phyloP scores from a whole-genome alignment of 2,329 filamentous ascomycete species.

The Shiraia sp. region DNA sequence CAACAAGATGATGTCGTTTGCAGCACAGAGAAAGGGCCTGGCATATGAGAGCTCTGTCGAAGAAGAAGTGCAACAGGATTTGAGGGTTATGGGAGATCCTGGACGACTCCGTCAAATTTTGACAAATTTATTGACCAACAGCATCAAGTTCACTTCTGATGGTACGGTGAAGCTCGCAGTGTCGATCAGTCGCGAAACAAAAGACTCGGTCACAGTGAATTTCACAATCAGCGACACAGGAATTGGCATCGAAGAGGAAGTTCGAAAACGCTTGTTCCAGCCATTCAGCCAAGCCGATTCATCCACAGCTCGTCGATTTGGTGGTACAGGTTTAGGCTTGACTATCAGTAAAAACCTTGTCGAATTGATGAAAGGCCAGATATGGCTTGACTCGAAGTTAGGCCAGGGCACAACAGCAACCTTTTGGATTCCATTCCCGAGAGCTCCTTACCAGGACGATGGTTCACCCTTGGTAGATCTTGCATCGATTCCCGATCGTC shows the following conservation, averaged over 20 bases:
- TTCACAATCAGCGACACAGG: conserved; percentile 79
- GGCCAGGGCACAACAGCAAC: conserved; percentile 73
- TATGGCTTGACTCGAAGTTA: conserved; percentile 68
- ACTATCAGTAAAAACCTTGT: conserved; percentile 79
- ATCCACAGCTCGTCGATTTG: conserved; percentile 77
- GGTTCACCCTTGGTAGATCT: conserved; percentile 62
- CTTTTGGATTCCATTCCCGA: conserved; percentile 78
- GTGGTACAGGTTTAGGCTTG: conserved; percentile 75
- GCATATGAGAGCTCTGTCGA: conserved; percentile 70
- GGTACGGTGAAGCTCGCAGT: conserved; percentile 62
- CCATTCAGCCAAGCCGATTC: conserved; percentile 83
- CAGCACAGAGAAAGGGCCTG: conserved; percentile 77
- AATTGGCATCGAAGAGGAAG: conserved; percentile 79
- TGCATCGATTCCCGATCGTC: conserved; percentile 67
- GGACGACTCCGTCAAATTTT: conserved; percentile 82
- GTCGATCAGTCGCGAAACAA: conserved; percentile 64
- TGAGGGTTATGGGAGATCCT: conserved; percentile 85
- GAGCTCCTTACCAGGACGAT: conserved; percentile 60
- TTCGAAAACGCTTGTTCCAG: conserved; percentile 72
- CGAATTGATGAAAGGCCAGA: conserved; percentile 78
- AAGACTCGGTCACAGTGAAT: conserved; percentile 67
- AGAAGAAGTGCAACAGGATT: conserved; percentile 64
- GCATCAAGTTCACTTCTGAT: conserved; percentile 47
- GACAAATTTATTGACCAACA: conserved; percentile 71
- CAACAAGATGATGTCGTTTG: conserved; percentile 84